Conservation (phyloP, 2,329 filamentous ascomycete genomes). For the Colletotrichum sp. region DNA sequence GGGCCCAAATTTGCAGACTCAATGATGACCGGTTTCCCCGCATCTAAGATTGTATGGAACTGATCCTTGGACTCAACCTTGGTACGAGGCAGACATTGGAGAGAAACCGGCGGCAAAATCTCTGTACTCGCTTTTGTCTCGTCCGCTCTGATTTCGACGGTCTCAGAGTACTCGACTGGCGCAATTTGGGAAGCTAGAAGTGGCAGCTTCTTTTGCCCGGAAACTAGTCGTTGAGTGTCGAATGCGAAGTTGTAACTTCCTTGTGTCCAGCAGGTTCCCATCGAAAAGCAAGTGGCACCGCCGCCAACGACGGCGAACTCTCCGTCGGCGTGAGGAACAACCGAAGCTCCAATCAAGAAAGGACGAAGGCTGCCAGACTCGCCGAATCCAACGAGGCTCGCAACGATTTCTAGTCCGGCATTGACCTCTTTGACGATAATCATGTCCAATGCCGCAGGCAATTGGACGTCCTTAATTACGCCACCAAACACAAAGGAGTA, state of each 20-base stretch:
- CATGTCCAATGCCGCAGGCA: constrained; percentile 58
- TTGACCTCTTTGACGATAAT: constrained; percentile 29
- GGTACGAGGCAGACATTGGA: constrained; percentile 53
- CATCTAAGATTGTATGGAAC: constrained; percentile 64
- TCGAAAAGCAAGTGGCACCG: constrained; percentile 88
- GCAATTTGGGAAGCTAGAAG: not conserved
- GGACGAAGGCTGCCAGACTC: constrained; percentile 48
- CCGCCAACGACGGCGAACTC: constrained; percentile 74
- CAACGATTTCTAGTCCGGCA: constrained; percentile 30
- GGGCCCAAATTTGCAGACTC: constrained; percentile 54
- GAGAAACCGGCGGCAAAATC: not conserved
- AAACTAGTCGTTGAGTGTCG: not conserved
- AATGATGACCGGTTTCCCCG: constrained; percentile 69
- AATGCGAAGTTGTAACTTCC: constrained; percentile 53
- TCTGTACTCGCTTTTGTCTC: constrained; percentile 20
- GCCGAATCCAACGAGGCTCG: constrained; percentile 45
- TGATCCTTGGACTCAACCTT: constrained; percentile 55
- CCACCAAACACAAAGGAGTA: constrained; percentile 48
- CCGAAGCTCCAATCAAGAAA: constrained; percentile 73
- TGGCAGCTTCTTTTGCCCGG: not conserved
- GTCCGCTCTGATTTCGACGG: constrained; percentile 8
- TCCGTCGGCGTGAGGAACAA: constrained; percentile 48
- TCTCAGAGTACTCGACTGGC: not conserved
- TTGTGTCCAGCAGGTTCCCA: constrained; percentile 84
- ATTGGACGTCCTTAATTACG: constrained; percentile 43